phyloP scores from a whole-genome alignment of 1,284 basidiomycete genomes.

The Fomitopsis palustris region DNA sequence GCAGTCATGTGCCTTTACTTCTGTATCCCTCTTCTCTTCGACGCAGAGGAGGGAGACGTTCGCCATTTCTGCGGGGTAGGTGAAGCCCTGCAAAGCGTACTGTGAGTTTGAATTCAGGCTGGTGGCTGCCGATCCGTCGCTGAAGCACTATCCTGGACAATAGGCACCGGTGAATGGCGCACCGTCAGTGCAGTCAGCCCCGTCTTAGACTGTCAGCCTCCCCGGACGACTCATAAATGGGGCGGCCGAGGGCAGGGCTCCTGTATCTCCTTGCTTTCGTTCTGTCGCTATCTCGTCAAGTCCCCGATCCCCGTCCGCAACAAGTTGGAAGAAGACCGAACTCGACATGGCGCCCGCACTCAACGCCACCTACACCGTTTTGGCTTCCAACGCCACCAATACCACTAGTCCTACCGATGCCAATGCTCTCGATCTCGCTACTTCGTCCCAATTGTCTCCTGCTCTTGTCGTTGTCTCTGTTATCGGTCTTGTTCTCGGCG shows the following conservation, averaged over 20 bases:
- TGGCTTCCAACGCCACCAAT: not conserved
- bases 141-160: not conserved
- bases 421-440: not conserved
- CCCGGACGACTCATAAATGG: not conserved
- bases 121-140: not conserved
- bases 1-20: no score
- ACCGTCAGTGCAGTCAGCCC: not conserved
- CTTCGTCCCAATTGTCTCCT: not conserved
- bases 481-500: not conserved
- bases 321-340: not conserved
- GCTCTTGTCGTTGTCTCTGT: not conserved
- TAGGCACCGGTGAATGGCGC: not conserved
- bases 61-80: no score
- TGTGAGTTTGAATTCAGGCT: not conserved
- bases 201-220: not conserved
- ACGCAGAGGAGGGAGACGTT: no score
- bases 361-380: not conserved
- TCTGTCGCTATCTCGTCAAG: not conserved
- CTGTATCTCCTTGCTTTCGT: not conserved
- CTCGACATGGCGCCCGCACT: not conserved
- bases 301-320: not conserved
- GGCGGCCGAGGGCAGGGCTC: not conserved
- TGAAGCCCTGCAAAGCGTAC: no score
- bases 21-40: no score
- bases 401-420: not conserved